Base-by-base conservation (phyloP, 1,284 basidiomycete genomes). In the Rhodotorula sp. region DNA sequence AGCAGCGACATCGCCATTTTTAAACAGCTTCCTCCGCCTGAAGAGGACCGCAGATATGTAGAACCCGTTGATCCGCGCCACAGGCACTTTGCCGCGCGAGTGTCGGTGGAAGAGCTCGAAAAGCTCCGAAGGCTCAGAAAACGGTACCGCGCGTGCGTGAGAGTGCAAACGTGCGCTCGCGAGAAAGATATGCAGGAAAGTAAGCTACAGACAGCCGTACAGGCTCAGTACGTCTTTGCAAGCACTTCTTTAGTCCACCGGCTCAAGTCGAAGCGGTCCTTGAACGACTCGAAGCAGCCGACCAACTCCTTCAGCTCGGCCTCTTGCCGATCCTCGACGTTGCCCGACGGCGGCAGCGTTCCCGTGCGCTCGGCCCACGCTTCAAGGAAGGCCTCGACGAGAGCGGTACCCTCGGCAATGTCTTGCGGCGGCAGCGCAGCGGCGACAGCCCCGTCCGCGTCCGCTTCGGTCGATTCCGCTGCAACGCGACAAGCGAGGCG, bases 331-430 rank as follows among this genome's bases (percentile, higher is more conserved):
- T 62, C 66, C 15, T 44, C 67, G 33, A 49, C 53, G 54, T 68
- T 70, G 12, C 42, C 70, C 4, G 66, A 64, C 51, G 51, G 46
- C 29, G 61, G 60, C 59, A 62, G 57, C 29, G 33, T 26, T 20
- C 56, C 33, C 29, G 69, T 66, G 33, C 70, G 67, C 60, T 57
- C 80, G 4, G 87, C 85, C 91, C 93, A 95, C n/a, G 84, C 82
- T 37, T 84, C 83, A 60, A 98, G 85, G 76, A 98, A 85, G 45
- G 90, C 85, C 77, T 94, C 88, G 69, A 98, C 86, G 30, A 95
- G 85, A 65, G 85, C 82, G 14, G 93, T 88, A 1, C 95, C 95
- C 74, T 90, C 86, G 62, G 76, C 75, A 45, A 76, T 68, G 24
- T 67, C 66, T 44, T 75, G 71, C 0, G 72, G 61, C 8, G 73